These are phyloP conservation scores for carrot (Daucus carota) DNA, from an alignment of 129 eudicot species.

Conservation along the genomic window DH1_v3.0 NC_030383.2:3568001-3568500, in stretches of 20 bases:
- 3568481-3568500: slow-evolving; percentile 11
- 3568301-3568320: slow-evolving; percentile 5
- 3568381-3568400: not conserved
- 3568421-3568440: slow-evolving; percentile 18
- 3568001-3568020: too few species aligned
- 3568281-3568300: not conserved
- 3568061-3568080: too few species aligned
- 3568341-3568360: slow-evolving; percentile 2
- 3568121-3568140: not conserved
- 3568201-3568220: slow-evolving; percentile 8
- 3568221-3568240: slow-evolving; percentile 1
- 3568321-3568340: slow-evolving; percentile 6
- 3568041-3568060: too few species aligned
- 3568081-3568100: not conserved
- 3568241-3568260: slow-evolving; percentile 6
- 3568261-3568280: not conserved
- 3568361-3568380: slow-evolving; percentile 1
- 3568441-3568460: slow-evolving; percentile 40
- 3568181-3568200: slow-evolving; percentile 15
- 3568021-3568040: not conserved
- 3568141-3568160: not conserved
- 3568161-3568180: slow-evolving; percentile 1
- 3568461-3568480: slow-evolving; percentile 38
- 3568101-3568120: not conserved
- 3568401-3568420: not conserved